Percentiles rank a stretch among this genome's conserved stretches.
Evolutionary conservation across 257 asterid species (phyloP).

Genomic region (Coffea canephora): DNA sequence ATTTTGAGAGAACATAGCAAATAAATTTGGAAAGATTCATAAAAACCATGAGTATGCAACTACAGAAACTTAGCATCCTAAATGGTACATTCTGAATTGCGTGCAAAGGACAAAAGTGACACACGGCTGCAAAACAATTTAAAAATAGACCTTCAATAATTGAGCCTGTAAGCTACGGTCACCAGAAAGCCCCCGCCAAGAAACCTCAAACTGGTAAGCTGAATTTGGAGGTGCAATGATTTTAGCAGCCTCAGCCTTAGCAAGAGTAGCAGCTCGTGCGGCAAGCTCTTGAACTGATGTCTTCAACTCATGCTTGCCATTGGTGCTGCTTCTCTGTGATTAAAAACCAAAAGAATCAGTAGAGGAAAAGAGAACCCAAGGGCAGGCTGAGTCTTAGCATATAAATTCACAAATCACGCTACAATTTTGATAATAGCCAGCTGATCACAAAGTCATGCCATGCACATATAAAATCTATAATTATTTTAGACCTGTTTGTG

Average conservation of each 20-base stretch:
- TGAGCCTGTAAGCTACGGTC: slow-evolving; percentile 67
- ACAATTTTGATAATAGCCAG: too few species aligned
- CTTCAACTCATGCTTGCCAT: slow-evolving; percentile 51
- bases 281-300: slow-evolving; percentile 88
- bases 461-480: too few species aligned
- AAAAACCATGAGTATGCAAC: not conserved
- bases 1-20: not conserved
- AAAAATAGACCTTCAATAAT: slow-evolving; percentile 63
- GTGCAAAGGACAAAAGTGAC: slow-evolving; percentile 15
- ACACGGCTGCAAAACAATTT: not conserved
- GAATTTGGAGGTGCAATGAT: slow-evolving; percentile 77
- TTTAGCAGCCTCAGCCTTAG: slow-evolving; percentile 83
- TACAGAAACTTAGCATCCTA: not conserved
- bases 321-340: slow-evolving; percentile 42
- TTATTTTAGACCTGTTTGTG: too few species aligned
- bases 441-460: too few species aligned
- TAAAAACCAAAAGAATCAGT: slow-evolving; percentile 5
- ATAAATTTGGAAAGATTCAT: not conserved
- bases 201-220: slow-evolving; percentile 87
- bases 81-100: not conserved
- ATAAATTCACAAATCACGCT: too few species aligned
- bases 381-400: too few species aligned
- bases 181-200: slow-evolving; percentile 90
- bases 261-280: slow-evolving; percentile 75
- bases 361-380: not conserved